Percentiles rank a stretch among this genome's conserved stretches.
Conservation (phyloP, 2,329 filamentous ascomycete species). For the Orbilia quercus region DNA sequence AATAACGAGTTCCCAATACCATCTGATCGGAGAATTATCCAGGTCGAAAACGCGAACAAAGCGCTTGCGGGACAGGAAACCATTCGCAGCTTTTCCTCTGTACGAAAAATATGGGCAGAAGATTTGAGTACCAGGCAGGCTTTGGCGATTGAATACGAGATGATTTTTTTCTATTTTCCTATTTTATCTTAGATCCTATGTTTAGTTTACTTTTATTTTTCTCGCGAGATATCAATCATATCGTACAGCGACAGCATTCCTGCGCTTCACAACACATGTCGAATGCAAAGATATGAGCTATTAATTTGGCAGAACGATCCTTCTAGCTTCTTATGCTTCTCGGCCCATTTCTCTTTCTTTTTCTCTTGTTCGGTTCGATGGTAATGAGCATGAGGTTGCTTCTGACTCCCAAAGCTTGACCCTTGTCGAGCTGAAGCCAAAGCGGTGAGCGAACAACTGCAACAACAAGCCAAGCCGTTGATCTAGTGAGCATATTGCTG, state of each 20-base stretch:
- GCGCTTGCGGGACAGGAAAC: slow-evolving; percentile 53
- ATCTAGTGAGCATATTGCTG: slow-evolving; percentile 6
- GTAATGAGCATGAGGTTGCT: slow-evolving; percentile 21
- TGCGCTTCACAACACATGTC: slow-evolving; percentile 3
- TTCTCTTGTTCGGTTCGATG: too few relatives aligned
- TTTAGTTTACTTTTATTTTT: slow-evolving; percentile 1
- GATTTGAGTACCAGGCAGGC: slow-evolving; percentile 1
- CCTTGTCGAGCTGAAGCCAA: slow-evolving; percentile 47
- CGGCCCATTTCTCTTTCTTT: too few relatives aligned
- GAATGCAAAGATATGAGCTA: slow-evolving; percentile 11
- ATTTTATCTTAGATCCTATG: slow-evolving; percentile 29
- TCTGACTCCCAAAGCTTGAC: slow-evolving; percentile 29
- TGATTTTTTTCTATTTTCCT: slow-evolving; percentile 28
- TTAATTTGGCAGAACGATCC: slow-evolving; percentile 4
- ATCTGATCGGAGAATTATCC: slow-evolving; percentile 49
- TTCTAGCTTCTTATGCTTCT: background rate
- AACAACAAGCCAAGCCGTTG: slow-evolving; percentile 34
- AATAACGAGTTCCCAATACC: slow-evolving; percentile 34
- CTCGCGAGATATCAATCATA: slow-evolving; percentile 1
- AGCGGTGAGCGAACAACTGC: slow-evolving; percentile 44
- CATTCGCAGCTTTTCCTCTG: too few relatives aligned
- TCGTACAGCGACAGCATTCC: background rate
- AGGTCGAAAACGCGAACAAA: slow-evolving; percentile 45
- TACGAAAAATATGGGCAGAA: slow-evolving; percentile 9
- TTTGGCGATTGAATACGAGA: slow-evolving; percentile 36